These are phyloP conservation scores for Tylopilus plumbeoviolaceoides DNA, from an alignment of 768 basidiomycete genomes.

Conservation along the genomic window DNA sequence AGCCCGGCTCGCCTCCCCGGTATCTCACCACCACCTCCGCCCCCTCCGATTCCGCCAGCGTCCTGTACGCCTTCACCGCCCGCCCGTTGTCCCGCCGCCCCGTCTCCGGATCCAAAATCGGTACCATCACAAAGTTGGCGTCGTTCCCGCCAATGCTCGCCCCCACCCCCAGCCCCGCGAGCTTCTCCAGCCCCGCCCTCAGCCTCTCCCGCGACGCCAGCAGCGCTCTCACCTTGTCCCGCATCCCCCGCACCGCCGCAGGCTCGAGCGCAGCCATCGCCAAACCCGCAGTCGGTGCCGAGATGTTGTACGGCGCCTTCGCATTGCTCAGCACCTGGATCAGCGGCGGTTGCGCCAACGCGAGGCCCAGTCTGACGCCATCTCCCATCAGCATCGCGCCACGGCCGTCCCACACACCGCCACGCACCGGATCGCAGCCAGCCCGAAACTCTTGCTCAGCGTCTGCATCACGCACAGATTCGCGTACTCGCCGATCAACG, in stretches of 20 bases:
- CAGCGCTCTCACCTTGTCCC: conserved; percentile 56
- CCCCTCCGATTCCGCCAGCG: conserved; percentile 77
- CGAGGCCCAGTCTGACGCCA: conserved; percentile 79
- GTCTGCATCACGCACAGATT: conserved; percentile 97
- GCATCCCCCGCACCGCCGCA: conserved; percentile 59
- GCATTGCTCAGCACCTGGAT: conserved; percentile 91
- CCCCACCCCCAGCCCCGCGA: conserved; percentile 57
- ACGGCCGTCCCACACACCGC: not conserved
- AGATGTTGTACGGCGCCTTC: conserved; percentile 98
- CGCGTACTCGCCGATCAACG: conserved; percentile 72
- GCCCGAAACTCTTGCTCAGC: conserved; percentile 91
- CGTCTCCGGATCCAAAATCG: conserved; percentile 51
- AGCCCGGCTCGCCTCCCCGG: conserved; percentile 83
- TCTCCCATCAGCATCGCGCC: not conserved
- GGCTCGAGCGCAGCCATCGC: conserved; percentile 76
- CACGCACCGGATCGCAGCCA: conserved; percentile 88
- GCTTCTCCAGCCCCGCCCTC: conserved; percentile 42
- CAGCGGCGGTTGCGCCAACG: conserved; percentile 83
- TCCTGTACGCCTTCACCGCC: conserved; percentile 65
- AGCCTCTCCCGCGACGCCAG: conserved; percentile 55
- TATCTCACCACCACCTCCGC: conserved; percentile 90
- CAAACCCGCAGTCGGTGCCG: conserved; percentile 80
- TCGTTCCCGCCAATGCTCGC: conserved; percentile 72
- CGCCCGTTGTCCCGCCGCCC: conserved; percentile 52
- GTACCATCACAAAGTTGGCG: conserved; percentile 88